Conservation (phyloP, 2,329 filamentous ascomycete species). For the Botrytis galanthina region DNA sequence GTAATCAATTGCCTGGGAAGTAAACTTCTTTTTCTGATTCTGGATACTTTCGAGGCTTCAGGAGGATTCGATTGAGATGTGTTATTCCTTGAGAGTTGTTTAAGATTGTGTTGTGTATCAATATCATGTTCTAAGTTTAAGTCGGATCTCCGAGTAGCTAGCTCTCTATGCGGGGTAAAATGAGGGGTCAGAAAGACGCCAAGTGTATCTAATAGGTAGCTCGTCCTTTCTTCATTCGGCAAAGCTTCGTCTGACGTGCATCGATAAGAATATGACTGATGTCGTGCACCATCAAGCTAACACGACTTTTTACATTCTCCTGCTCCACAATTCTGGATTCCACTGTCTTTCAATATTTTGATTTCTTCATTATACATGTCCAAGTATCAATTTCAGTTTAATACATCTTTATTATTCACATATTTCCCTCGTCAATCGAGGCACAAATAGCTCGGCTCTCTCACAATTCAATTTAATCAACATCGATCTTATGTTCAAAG, state of each 20-base stretch:
- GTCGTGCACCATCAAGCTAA: neutral
- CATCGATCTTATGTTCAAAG: too few species aligned
- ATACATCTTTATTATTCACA: neutral
- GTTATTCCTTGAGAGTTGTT: neutral
- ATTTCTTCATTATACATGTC: neutral
- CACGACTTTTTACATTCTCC: neutral
- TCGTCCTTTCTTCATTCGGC: neutral
- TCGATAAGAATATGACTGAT: neutral
- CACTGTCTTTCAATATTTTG: neutral
- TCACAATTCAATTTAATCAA: neutral
- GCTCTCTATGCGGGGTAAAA: conserved; percentile 6
- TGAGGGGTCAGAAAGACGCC: neutral
- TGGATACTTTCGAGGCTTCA: neutral
- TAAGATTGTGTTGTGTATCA: neutral
- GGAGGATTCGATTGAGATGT: neutral
- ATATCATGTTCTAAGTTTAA: neutral
- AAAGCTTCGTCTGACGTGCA: neutral
- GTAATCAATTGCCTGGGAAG: neutral
- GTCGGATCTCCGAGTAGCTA: neutral
- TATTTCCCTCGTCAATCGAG: neutral
- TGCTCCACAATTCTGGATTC: neutral
- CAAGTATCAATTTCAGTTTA: neutral
- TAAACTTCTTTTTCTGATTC: neutral
- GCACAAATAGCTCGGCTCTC: too few species aligned
- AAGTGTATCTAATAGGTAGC: neutral